Evolutionary conservation across 2,329 filamentous ascomycete genomes (phyloP).

Genomic region (Epichloe brachyelytri): DNA sequence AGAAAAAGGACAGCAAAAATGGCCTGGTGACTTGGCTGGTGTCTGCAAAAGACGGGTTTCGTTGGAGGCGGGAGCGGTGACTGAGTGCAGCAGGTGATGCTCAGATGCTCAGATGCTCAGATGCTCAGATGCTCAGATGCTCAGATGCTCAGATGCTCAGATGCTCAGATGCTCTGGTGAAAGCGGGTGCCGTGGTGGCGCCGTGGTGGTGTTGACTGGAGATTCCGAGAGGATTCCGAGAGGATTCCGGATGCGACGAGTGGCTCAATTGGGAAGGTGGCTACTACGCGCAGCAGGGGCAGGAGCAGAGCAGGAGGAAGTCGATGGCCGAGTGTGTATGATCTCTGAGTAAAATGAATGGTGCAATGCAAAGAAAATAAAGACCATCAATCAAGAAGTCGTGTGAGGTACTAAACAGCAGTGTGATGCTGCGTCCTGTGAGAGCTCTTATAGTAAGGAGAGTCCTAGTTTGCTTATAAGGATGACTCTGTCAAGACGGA

Average conservation of each 20-base stretch:
- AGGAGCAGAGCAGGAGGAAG: background rate
- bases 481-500: background rate
- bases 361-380: background rate
- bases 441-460: background rate
- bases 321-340: background rate
- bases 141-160: background rate
- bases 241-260: background rate
- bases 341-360: background rate
- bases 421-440: background rate
- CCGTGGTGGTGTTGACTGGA: background rate
- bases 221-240: background rate
- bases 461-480: background rate
- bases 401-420: background rate
- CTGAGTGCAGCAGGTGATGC: background rate
- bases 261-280: constrained; percentile 10
- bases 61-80: background rate
- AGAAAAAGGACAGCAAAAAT: background rate
- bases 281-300: background rate
- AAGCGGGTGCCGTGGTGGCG: background rate
- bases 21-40: background rate
- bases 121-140: background rate
- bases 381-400: background rate
- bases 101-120: background rate
- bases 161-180: background rate
- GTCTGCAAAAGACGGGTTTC: background rate